Base-by-base conservation (phyloP, 1,284 basidiomycete genomes). In the Trichosporon ovoides region DNA sequence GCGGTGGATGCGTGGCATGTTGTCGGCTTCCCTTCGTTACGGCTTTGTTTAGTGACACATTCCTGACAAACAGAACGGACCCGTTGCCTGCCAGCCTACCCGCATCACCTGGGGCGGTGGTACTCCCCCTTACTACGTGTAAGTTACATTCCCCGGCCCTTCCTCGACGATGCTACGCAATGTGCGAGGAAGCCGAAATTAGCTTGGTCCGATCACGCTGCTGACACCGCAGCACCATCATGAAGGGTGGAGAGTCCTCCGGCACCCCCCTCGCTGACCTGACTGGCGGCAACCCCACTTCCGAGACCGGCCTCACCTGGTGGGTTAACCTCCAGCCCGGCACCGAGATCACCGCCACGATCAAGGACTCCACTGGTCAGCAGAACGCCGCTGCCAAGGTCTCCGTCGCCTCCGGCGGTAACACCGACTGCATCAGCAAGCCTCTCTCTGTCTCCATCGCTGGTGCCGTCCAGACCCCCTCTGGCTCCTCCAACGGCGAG, bases 161-260 rank as follows among this genome's bases (percentile, higher is more conserved):
- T 10, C 37, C 22, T 31, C 18, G 38, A 24, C 13, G 40, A 46
- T 20, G 28, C 16, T 10, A 20, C 22, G 22, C 22, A 24, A 12
- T 40, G 2, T 12, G 38, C n/a, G 24, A 37, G 6, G 5, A 9
- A 12, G 12, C 2, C 24, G 40, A n/a, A n/a, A n/a, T n/a, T n/a
- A n/a, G n/a, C n/a, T n/a, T n/a, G n/a, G n/a, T n/a, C n/a, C n/a
- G n/a, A n/a, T 12, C 3, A 22, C 16, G 10, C 6, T 9, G 43
- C 43, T 48, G 43, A 48, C 43, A n/a, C n/a, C n/a, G 31, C 61
- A 71, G 69, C 48, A 61, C 82, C 38, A 69, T 87, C 62, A 74
- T 89, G 60, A 87, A 88, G 56, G 86, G 87, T 84, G 85, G 83
- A 50, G 83, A 89, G 67, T 66, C 82, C 3, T 58, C 74, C n/a